phyloP scores from a whole-genome alignment of 2,329 filamentous ascomycete genomes.

The Polytolypa hystricis region DNA sequence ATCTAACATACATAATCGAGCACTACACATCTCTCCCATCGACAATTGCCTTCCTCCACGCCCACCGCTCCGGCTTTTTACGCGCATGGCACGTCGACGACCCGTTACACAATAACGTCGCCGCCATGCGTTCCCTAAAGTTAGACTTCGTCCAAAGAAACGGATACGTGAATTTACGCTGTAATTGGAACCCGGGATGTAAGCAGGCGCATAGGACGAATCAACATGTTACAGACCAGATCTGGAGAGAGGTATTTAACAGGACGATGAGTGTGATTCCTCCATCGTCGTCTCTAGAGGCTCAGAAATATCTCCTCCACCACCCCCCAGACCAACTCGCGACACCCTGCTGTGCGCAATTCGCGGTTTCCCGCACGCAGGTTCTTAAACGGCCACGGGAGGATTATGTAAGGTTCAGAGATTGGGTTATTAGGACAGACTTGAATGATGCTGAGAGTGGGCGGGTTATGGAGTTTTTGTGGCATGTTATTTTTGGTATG shows the following conservation, averaged over 20 bases:
- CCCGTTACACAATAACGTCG: conserved; percentile 40
- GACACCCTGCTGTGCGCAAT: conserved; percentile 55
- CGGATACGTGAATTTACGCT: conserved; percentile 52
- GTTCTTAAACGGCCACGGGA: conserved; percentile 38
- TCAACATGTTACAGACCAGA: conserved; percentile 16
- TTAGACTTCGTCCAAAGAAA: conserved; percentile 41
- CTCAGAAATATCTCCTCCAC: conserved; percentile 38
- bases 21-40: conserved; percentile 40
- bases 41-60: conserved; percentile 45
- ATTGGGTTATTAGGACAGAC: conserved; percentile 50
- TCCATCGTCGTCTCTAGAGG: conserved; percentile 11
- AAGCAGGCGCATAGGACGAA: conserved; percentile 13
- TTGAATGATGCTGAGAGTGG: conserved; percentile 46
- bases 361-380: conserved; percentile 47
- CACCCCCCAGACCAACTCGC: conserved; percentile 42
- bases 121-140: conserved; percentile 36
- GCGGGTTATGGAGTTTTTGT: conserved; percentile 53
- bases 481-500: conserved; percentile 47
- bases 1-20: conserved; percentile 38
- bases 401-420: conserved; percentile 46
- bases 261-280: conserved; percentile 18
- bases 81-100: conserved; percentile 48
- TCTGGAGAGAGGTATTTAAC: conserved; percentile 20
- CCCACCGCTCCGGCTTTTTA: conserved; percentile 39
- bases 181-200: conserved; percentile 49